These are phyloP conservation scores for Babesia ovata DNA, from an alignment of 169 alveolate species.

Conservation along the genomic window DNA sequence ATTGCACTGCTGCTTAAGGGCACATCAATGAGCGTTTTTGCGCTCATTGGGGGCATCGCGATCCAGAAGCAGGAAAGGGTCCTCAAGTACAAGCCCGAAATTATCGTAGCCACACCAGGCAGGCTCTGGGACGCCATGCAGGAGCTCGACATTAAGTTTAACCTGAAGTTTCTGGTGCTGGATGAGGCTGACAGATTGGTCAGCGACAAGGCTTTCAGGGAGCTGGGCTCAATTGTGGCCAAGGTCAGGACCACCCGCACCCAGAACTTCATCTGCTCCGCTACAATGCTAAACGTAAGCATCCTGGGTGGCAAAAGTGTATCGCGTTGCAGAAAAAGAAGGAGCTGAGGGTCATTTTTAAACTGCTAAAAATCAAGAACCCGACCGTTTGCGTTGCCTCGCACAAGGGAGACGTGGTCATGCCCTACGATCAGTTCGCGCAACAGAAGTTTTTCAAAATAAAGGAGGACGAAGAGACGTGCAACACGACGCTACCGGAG, in stretches of 20 bases:
- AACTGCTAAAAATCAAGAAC: constrained; percentile 39
- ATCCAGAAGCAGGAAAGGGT: constrained; percentile 74
- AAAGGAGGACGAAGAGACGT: constrained; percentile 16
- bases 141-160: constrained; percentile 69
- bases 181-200: constrained; percentile 94
- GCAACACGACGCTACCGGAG: constrained; percentile 46
- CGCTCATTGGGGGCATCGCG: constrained; percentile 83
- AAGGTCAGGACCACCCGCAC: constrained; percentile 25
- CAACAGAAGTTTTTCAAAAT: constrained; percentile 21
- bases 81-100: constrained; percentile 67
- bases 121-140: constrained; percentile 69
- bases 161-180: constrained; percentile 82
- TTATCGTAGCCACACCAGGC: constrained; percentile 80
- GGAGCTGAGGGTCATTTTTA: constrained; percentile 38
- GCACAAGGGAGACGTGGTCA: constrained; percentile 34
- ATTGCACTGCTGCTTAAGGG: constrained; percentile 64
- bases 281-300: constrained; percentile 61
- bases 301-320: neutral
- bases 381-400: constrained; percentile 59
- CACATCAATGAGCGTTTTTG: constrained; percentile 57
- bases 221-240: constrained; percentile 40
- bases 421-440: constrained; percentile 48
- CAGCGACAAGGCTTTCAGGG: constrained; percentile 73
- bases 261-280: constrained; percentile 56
- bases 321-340: constrained; percentile 27